phyloP scores from a whole-genome alignment of 768 basidiomycete species.

The Pholiota microspora region DNA sequence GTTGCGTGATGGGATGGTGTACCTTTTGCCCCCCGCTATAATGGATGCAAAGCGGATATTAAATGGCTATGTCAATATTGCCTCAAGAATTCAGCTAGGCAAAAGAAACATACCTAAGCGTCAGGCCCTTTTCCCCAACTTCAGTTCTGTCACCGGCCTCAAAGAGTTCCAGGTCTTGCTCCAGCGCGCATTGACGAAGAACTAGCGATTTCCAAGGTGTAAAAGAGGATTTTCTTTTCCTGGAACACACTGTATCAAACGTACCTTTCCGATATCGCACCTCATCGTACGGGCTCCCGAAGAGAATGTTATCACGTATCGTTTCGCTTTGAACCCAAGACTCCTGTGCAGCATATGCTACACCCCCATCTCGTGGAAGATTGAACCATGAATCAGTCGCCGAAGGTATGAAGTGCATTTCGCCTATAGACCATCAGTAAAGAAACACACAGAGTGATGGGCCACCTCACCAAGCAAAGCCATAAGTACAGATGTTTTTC shows the following conservation, averaged over 20 bases:
- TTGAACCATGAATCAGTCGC: constrained; percentile 56
- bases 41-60: not conserved
- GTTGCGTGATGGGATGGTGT: not conserved
- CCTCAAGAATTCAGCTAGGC: too few relatives aligned
- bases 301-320: constrained; percentile 75
- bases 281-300: constrained; percentile 71
- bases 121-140: constrained; percentile 69
- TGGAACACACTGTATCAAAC: too few relatives aligned
- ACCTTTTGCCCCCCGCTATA: constrained; percentile 42
- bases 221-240: not conserved
- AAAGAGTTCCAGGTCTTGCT: constrained; percentile 65
- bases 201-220: constrained; percentile 28
- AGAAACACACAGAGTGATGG: not conserved
- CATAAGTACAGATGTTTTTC: constrained; percentile 63
- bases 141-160: constrained; percentile 62
- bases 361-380: constrained; percentile 60
- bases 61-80: too few relatives aligned
- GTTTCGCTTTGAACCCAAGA: constrained; percentile 81
- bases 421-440: constrained; percentile 31
- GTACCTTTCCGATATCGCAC: constrained; percentile 60
- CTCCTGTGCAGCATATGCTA: constrained; percentile 79
- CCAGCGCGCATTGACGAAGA: constrained; percentile 67
- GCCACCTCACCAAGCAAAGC: constrained; percentile 33
- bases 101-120: constrained; percentile 32
- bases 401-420: constrained; percentile 57